Evolutionary conservation across 1,284 basidiomycete species (phyloP).

Genomic region (Waitea zeae): DNA sequence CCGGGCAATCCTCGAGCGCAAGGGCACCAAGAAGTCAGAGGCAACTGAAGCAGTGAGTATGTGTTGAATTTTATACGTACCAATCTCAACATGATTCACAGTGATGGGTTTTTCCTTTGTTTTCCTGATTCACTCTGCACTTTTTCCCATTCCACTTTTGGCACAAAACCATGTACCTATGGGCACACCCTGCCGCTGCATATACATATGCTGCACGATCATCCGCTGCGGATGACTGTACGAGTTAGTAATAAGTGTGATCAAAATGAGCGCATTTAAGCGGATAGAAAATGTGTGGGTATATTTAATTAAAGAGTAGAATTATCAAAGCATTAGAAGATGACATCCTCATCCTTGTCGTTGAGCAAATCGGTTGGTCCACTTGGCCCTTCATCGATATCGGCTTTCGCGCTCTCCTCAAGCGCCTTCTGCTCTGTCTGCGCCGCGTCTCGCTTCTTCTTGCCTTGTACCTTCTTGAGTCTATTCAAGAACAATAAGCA

Average conservation of each 20-base stretch:
- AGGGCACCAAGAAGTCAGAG: conserved; percentile 51
- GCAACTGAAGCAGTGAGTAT: conserved; percentile 43
- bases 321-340: too few relatives aligned
- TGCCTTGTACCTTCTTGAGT: conserved; percentile 91
- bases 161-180: conserved; percentile 33
- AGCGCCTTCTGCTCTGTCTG: conserved; percentile 21
- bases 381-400: conserved; percentile 17
- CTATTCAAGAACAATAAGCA: too few relatives aligned
- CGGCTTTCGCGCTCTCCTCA: conserved; percentile 11
- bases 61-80: too few relatives aligned
- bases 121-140: too few relatives aligned
- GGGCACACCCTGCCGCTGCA: conserved; percentile 20
- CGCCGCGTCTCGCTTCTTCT: conserved; percentile 77
- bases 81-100: too few relatives aligned
- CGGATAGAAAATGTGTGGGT: too few relatives aligned
- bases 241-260: too few relatives aligned
- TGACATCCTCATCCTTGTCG: conserved; percentile 82
- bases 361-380: conserved; percentile 42
- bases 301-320: too few relatives aligned
- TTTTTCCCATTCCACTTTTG: conserved; percentile 10
- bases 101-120: too few relatives aligned
- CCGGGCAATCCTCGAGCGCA: conserved; percentile 69
- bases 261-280: too few relatives aligned
- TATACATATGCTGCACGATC: conserved; percentile 34
- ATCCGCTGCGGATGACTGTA: too few relatives aligned